Conservation (phyloP, 164 flowering plant genomes). For the Annona squamosa region DNA sequence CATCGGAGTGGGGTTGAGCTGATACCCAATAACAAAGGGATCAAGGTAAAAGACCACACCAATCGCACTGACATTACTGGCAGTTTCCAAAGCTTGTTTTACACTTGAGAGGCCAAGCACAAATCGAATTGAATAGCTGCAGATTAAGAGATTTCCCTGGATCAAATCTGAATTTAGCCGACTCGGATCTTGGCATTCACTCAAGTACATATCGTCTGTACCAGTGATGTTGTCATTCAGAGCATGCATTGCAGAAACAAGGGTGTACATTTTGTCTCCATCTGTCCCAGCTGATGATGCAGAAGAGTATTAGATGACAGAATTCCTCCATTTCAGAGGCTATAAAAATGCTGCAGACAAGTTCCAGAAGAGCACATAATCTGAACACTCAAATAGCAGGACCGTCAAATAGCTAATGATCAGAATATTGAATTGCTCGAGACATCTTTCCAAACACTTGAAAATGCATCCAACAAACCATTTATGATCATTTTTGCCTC, state of each 20-base stretch:
- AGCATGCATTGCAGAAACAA: constrained; percentile 77
- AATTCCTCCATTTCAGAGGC: not conserved
- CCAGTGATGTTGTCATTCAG: constrained; percentile 46
- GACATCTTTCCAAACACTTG: too few species aligned
- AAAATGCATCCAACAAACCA: too few species aligned
- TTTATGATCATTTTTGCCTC: too few species aligned
- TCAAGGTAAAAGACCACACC: constrained; percentile 94
- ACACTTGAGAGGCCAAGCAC: constrained; percentile 88
- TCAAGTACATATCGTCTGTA: constrained; percentile 55
- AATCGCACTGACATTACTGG: constrained; percentile 73
- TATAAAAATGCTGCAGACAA: not conserved
- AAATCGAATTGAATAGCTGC: constrained; percentile 91
- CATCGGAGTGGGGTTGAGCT: constrained; percentile 91
- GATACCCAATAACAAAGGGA: constrained; percentile 88
- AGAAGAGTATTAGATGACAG: not conserved
- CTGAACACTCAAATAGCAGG: not conserved
- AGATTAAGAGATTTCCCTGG: constrained; percentile 77
- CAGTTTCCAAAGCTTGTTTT: constrained; percentile 74
- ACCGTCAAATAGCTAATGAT: not conserved
- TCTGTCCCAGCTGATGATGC: constrained; percentile 69
- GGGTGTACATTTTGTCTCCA: constrained; percentile 36
- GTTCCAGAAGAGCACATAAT: not conserved
- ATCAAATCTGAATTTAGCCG: constrained; percentile 46
- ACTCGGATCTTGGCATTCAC: constrained; percentile 88
- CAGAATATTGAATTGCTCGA: not conserved